A percentile compares a stretch with the other conserved stretches of the same genome.
These are phyloP conservation scores for Sphaerulina vaccinii DNA, from an alignment of 2,329 filamentous ascomycete genomes.

Conservation along the genomic window DNA sequence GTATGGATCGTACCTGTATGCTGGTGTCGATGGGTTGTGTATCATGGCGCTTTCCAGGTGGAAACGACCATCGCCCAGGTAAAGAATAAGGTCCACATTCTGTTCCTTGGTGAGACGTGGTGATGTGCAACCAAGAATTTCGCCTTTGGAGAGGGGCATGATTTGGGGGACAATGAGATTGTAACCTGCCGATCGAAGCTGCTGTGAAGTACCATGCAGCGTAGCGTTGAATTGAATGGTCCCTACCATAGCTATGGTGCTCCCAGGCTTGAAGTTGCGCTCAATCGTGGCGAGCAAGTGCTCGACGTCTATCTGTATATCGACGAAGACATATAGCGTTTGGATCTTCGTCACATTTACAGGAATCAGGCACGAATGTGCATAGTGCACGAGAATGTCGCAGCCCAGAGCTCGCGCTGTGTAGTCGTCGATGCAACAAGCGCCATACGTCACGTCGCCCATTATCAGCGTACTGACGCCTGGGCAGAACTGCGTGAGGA, in stretches of 20 bases:
- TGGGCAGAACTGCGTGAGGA: constrained; percentile 89
- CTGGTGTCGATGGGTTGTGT: constrained; percentile 85
- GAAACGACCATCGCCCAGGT: constrained; percentile 89
- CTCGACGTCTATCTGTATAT: constrained; percentile 89
- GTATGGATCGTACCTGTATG: constrained; percentile 96
- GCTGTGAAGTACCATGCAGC: constrained; percentile 77
- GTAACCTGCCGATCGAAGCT: constrained; percentile 81
- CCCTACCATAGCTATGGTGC: constrained; percentile 87
- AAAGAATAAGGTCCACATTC: constrained; percentile 74
- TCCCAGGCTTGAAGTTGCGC: constrained; percentile 80
- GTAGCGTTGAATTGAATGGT: constrained; percentile 99
- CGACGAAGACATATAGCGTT: constrained; percentile 96
- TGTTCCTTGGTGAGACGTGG: constrained; percentile 61
- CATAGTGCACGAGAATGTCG: constrained; percentile 93
- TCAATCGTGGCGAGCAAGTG: constrained; percentile 85
- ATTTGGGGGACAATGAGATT: constrained; percentile 87
- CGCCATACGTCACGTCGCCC: constrained; percentile 98
- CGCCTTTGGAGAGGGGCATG: constrained; percentile 85
- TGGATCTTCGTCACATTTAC: constrained; percentile 96
- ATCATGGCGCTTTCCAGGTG: constrained; percentile 99
- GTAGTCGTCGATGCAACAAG: constrained; percentile 98
- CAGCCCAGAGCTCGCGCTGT: constrained; percentile 91
- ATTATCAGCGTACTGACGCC: constrained; percentile 93
- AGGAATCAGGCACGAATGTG: constrained; percentile 93
- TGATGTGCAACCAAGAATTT: constrained; percentile 96